Base-by-base conservation (phyloP, 176 grass and related monocot species). In the Canna indica region DNA sequence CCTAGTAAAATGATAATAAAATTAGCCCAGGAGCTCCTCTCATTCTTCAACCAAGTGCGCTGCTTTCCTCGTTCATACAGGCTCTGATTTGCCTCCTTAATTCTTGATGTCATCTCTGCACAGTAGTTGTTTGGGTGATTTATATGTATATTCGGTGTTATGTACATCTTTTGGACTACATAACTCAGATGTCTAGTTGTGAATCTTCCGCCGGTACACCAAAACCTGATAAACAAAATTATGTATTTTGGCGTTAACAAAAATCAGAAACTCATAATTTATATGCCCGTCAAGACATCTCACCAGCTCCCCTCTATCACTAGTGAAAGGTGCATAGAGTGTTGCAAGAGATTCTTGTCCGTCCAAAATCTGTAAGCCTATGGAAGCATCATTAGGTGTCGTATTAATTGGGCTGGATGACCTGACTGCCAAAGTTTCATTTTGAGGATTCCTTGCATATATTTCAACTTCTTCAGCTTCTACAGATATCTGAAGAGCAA, bases 401-500 rank as follows among this genome's bases (percentile, higher is more conserved):
- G 16, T 41, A 10, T 73, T 48, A 13, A 28, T 14, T 58, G 35
- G 18, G 34, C 33, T 38, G 62, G 32, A 22, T 36, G 62, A 35
- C 62, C 31, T 36, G 20, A 65, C 32, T 36, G 62, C 15, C 20
- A 24, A 36, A 36, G 52, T 29, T 59, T 32, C 52, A 42, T 26
- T n/a, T 18, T 59, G 50, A 42, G 53, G 32, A 22, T 73, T 83
- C 77, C 74, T 86, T 69, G 38, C 53, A 74, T 80, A 90, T 14
- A 90, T 81, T 65, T 83, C 77, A 78, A 90, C 73, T 81, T 90
- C 83, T 75, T 83, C 83, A 14, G 69, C 74, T 64, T 78, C 61
- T 13, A 45, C 70, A 81, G 83, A 86, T 72, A 82, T 75, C 42
- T 81, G 80, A 75, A 41, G 70, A 64, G 87, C 87, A 78, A 90